Evolutionary conservation across 352 stramenopile species (phyloP).

Genomic region (Pythium pectinolyticum): DNA sequence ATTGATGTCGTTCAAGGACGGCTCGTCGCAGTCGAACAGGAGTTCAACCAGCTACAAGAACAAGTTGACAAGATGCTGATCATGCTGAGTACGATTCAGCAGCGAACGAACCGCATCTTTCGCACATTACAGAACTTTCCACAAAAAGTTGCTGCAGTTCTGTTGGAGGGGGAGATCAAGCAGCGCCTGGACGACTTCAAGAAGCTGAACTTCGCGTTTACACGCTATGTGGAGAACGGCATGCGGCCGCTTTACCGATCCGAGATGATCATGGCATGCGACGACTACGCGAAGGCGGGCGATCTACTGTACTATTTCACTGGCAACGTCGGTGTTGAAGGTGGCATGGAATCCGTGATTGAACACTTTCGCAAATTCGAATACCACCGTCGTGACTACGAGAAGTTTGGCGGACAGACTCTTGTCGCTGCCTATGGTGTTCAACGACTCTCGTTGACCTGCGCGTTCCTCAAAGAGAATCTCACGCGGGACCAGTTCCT

Average conservation of each 20-base stretch:
- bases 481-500: constrained; percentile 9
- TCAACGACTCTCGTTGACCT: constrained; percentile 10
- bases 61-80: constrained; percentile 15
- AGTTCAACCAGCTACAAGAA: neutral
- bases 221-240: constrained; percentile 7
- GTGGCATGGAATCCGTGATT: neutral
- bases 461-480: constrained; percentile 3
- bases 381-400: neutral
- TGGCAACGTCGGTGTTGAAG: constrained; percentile 5
- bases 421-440: constrained; percentile 10
- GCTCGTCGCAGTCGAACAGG: neutral
- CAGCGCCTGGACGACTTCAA: constrained; percentile 9
- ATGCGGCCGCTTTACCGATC: constrained; percentile 5
- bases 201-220: constrained; percentile 21
- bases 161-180: constrained; percentile 1
- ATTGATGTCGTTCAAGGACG: constrained; percentile 5
- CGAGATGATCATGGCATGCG: constrained; percentile 2
- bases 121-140: constrained; percentile 11
- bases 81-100: constrained; percentile 11
- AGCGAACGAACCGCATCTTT: constrained; percentile 9
- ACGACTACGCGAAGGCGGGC: constrained; percentile 6
- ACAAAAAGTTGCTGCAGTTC: neutral
- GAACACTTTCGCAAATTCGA: constrained; percentile 10
- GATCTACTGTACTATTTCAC: constrained; percentile 12
- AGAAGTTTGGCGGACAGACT: constrained; percentile 13